These are phyloP conservation scores for Edaphochlamys debaryana DNA, from an alignment of 139 green algal genomes.

Conservation along the genomic window DNA sequence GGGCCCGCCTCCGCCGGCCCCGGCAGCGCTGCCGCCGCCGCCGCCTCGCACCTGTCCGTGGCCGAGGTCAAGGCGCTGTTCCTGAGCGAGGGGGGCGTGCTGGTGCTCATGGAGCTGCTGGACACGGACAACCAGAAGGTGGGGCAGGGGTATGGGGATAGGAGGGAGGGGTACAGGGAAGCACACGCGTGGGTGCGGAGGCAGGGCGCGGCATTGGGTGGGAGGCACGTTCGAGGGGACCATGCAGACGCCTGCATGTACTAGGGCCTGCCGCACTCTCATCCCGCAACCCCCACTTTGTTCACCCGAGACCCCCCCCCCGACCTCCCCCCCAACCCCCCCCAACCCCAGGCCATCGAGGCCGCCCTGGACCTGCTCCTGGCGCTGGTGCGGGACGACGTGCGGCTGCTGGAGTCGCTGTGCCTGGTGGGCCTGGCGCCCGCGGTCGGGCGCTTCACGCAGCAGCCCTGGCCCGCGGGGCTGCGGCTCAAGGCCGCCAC, in stretches of 20 bases:
- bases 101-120: slow-evolving; percentile 80
- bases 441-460: slow-evolving; percentile 43
- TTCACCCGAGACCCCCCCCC: no score
- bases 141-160: no score
- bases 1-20: not conserved
- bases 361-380: slow-evolving; percentile 71
- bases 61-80: slow-evolving; percentile 61
- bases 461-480: slow-evolving; percentile 21
- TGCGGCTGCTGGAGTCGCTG: slow-evolving; percentile 59
- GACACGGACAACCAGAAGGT: slow-evolving; percentile 67
- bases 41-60: no score
- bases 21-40: slow-evolving; percentile 8
- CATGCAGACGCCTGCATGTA: no score
- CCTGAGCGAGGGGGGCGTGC: slow-evolving; percentile 70
- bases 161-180: no score
- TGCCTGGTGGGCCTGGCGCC: slow-evolving; percentile 85
- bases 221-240: no score
- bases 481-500: slow-evolving; percentile 66
- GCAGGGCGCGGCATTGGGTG: no score
- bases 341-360: slow-evolving; percentile 60
- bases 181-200: no score
- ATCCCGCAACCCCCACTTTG: no score
- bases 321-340: no score
- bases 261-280: no score
- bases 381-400: slow-evolving; percentile 58